Evolutionary conservation across 148 eudicot species (phyloP).

Genomic region (Limonium bicolor): DNA sequence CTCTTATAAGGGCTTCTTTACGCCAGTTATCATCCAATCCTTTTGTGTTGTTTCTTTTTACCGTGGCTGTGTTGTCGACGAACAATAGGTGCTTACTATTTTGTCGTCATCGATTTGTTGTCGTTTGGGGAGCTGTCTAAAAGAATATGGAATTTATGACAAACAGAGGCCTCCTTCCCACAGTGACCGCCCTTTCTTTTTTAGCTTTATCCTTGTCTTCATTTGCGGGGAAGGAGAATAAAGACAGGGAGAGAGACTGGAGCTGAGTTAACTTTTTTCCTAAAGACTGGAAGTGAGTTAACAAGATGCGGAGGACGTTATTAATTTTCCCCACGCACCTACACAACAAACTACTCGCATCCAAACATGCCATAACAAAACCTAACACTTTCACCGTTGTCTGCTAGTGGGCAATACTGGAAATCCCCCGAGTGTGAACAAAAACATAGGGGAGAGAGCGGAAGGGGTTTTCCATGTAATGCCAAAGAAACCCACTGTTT

Average conservation of each 20-base stretch:
- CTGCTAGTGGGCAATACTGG: conserved; percentile 1
- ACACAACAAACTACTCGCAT: conserved; percentile 2
- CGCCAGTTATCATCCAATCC: too few species aligned
- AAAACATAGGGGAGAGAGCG: too few species aligned
- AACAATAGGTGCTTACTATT: background rate
- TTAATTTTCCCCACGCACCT: conserved; percentile 1
- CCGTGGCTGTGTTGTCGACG: too few species aligned
- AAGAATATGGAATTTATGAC: conserved; percentile 5
- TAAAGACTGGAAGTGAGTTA: background rate
- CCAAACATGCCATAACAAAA: conserved; percentile 1
- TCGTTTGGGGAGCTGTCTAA: conserved; percentile 2
- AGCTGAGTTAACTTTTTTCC: background rate
- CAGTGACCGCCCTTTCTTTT: background rate
- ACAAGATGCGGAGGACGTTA: too few species aligned
- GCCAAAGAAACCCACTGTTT: conserved; percentile 2
- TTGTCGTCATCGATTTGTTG: conserved; percentile 5
- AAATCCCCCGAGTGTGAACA: too few species aligned
- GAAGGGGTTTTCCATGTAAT: conserved; percentile 3
- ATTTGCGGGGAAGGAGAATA: conserved; percentile 5
- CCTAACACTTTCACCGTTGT: background rate
- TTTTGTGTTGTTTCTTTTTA: too few species aligned
- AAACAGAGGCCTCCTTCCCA: background rate
- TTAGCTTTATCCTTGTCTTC: conserved; percentile 5
- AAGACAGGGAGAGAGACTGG: background rate
- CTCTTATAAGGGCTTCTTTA: background rate